Percentiles rank a stretch among this genome's conserved stretches.
These are phyloP conservation scores for Vigna angularis DNA, from an alignment of 306 rosid genomes.

Conservation along the genomic window DNA sequence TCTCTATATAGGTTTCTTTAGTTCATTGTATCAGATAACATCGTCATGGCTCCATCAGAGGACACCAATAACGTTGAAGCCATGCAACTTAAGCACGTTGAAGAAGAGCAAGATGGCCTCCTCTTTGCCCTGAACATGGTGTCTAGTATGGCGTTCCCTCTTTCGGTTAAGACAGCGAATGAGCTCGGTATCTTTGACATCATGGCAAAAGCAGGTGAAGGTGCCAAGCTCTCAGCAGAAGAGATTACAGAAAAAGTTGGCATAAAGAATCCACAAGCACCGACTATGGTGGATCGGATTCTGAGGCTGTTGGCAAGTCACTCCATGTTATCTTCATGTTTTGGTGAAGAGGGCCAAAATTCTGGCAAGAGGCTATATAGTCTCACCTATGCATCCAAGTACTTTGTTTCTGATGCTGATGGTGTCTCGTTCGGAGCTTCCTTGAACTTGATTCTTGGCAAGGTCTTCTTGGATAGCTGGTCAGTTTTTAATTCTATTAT, in stretches of 20 bases:
- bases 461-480: conserved; percentile 57
- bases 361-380: conserved; percentile 45
- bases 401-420: conserved; percentile 46
- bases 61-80: background rate
- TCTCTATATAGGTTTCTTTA: too few species aligned
- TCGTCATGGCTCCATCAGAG: conserved; percentile 25
- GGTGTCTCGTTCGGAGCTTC: conserved; percentile 54
- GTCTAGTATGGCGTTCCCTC: conserved; percentile 15
- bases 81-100: background rate
- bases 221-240: conserved; percentile 45
- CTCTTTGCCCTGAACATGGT: conserved; percentile 45
- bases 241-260: conserved; percentile 50
- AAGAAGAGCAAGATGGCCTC: conserved; percentile 51
- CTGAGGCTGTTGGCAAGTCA: conserved; percentile 55
- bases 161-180: conserved; percentile 47
- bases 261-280: conserved; percentile 52
- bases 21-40: background rate
- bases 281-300: conserved; percentile 61
- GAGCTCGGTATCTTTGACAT: conserved; percentile 62
- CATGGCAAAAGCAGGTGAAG: conserved; percentile 48
- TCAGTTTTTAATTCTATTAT: conserved; percentile 9
- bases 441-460: conserved; percentile 43
- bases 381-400: conserved; percentile 49
- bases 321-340: conserved; percentile 53
- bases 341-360: background rate